Evolutionary conservation across 2,329 filamentous ascomycete genomes (phyloP).

Genomic region (Aspergillus amoenus): DNA sequence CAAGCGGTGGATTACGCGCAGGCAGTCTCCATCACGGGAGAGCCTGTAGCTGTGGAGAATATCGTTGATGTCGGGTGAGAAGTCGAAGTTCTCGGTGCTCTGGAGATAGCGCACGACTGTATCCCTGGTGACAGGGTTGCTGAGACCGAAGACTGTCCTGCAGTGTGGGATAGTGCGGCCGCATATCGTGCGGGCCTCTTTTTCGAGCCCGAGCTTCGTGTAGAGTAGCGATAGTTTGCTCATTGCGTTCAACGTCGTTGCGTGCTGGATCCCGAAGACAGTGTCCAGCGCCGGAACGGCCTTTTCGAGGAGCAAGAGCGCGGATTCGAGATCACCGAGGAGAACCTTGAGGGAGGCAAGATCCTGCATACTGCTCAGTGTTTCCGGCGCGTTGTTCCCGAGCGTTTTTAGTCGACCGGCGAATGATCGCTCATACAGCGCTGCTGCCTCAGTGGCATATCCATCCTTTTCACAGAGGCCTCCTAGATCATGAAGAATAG

Average conservation of each 20-base stretch:
- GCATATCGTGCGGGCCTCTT: constrained; percentile 26
- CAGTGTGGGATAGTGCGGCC: constrained; percentile 26
- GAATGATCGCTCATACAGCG: constrained; percentile 31
- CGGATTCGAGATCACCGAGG: constrained; percentile 29
- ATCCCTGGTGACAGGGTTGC: constrained; percentile 25
- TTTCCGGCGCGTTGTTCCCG: constrained; percentile 32
- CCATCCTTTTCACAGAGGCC: constrained; percentile 29
- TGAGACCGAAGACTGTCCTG: constrained; percentile 25
- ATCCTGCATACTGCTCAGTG: constrained; percentile 30
- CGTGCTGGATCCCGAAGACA: constrained; percentile 30
- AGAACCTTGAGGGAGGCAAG: constrained; percentile 28
- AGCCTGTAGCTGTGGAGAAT: constrained; percentile 28
- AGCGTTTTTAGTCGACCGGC: constrained; percentile 30
- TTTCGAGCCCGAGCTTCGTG: constrained; percentile 29
- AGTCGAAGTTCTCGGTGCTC: constrained; percentile 29
- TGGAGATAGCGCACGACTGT: constrained; percentile 27
- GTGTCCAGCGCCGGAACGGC: constrained; percentile 30
- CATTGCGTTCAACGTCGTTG: constrained; percentile 30
- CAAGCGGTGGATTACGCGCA: constrained; percentile 28
- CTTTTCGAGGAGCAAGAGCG: constrained; percentile 28
- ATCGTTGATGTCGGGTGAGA: constrained; percentile 26
- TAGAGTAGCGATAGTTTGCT: constrained; percentile 30
- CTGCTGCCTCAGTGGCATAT: constrained; percentile 31
- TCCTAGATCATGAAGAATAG: constrained; percentile 28
- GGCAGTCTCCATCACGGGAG: constrained; percentile 23